Evolutionary conservation across 345 rosid genomes (phyloP), one percentile per base, ranked within the genome.

Genomic region (Pugionium cornutum): DNA sequence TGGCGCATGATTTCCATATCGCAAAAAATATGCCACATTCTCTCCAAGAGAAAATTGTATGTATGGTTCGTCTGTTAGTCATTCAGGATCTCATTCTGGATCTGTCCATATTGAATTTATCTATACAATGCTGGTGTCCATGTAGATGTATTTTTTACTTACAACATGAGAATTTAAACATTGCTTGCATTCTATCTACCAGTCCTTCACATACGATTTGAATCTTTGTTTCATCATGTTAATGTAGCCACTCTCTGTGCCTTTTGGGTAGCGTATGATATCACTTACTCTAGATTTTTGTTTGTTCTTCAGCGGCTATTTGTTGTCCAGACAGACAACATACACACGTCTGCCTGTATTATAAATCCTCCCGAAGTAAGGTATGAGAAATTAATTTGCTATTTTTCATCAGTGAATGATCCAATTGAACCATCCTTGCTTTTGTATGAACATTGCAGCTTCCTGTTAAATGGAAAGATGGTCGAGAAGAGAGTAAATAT

Each of bases 321-420:
- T 84, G 91, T 94, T 62, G 92, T 74, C 32, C 90, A 76, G 53
- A 80, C 77, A 66, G 91, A 90, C 76, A 80, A 77, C 43, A 72
- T 66, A 26, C 91, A 86, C 73, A 88, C 92, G 43, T 81, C 99
- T 53, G 83, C 88, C 39, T 94, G 99, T 78, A 75, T 88, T 51
- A 74, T 83, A 67, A 84, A 77, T 69, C 99, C 97, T 35, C 90
- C 82, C 46, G 78, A 83, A 76, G 97, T 79, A 75, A 90, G 83
- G 99, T 85, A 81, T 73, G 82, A 50, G 53, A 60, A 11, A 33
- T 51, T 41, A 57, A n/a, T 52, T 33, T 40, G 25, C 26, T 53
- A 35, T 28, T 56, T 10, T 33, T 48, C 35, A 43, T 64, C 33
- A 28, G 54, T 55, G 42, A n/a, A 48, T 33, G 43, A 32, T 67